Conservation (phyloP, 2,329 filamentous ascomycete species). For the Penicillium paneum region DNA sequence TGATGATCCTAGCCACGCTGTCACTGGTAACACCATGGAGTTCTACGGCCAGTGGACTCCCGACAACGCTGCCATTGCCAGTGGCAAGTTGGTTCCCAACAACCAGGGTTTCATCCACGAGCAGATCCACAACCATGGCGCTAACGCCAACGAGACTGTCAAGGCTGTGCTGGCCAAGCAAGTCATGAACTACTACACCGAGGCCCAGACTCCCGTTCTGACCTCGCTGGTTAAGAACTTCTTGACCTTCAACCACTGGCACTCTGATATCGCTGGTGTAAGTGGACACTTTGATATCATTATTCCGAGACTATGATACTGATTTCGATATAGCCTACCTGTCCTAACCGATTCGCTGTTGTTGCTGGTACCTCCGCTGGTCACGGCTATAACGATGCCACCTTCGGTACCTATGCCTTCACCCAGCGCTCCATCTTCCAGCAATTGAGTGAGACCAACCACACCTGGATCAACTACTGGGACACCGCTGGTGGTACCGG, state of each 20-base stretch:
- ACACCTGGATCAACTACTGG: slow-evolving; percentile 38
- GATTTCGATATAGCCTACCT: slow-evolving; percentile 31
- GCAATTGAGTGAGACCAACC: slow-evolving; percentile 31
- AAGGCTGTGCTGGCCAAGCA: slow-evolving; percentile 27
- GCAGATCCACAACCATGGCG: slow-evolving; percentile 37
- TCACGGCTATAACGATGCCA: slow-evolving; percentile 33
- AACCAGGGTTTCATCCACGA: slow-evolving; percentile 44
- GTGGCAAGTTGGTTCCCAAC: slow-evolving; percentile 29
- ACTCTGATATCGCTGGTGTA: slow-evolving; percentile 43
- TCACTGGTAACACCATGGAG: slow-evolving; percentile 46
- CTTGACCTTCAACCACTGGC: slow-evolving; percentile 46
- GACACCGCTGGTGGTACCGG: slow-evolving; percentile 4
- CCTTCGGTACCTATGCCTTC: slow-evolving; percentile 25
- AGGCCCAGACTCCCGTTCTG: slow-evolving; percentile 43
- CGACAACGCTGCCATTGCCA: slow-evolving; percentile 36
- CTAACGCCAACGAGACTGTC: slow-evolving; percentile 27
- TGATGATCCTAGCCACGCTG: slow-evolving; percentile 43
- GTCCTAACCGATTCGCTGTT: slow-evolving; percentile 41
- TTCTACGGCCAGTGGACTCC: slow-evolving; percentile 43
- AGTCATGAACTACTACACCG: slow-evolving; percentile 47
- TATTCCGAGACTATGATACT: too few species aligned
- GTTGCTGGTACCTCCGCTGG: slow-evolving; percentile 33
- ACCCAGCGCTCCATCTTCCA: slow-evolving; percentile 42
- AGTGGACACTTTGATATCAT: too few species aligned
- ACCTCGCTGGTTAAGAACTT: slow-evolving; percentile 42